Conservation (phyloP, 192 early-diverging fungal species). For the Backusella sp. region DNA sequence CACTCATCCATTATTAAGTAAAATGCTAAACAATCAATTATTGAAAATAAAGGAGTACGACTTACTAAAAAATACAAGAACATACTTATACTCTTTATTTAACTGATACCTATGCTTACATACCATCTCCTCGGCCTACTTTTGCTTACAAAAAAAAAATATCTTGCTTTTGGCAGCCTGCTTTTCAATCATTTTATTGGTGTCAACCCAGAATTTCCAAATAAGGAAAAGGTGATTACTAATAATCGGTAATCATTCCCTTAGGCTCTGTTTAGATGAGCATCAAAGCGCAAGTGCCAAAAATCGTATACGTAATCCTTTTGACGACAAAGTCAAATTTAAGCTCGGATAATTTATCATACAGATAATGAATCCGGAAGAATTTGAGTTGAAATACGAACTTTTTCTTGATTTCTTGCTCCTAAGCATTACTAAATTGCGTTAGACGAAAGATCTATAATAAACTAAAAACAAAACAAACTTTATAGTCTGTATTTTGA, state of each 20-base stretch:
- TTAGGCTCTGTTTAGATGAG: not conserved
- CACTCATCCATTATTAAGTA: not conserved
- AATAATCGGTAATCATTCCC: not conserved
- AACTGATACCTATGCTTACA: not conserved
- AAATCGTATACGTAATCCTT: not conserved
- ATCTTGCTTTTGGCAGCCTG: not conserved
- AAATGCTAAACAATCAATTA: not conserved
- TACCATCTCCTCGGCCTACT: not conserved
- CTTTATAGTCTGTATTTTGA: no score
- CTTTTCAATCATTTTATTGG: slow-evolving; percentile 6
- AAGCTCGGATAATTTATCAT: not conserved
- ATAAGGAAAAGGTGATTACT: not conserved
- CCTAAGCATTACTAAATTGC: no score
- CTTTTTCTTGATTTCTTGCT: no score
- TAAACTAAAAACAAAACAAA: no score
- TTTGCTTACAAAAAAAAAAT: not conserved
- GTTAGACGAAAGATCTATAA: no score
- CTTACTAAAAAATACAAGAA: not conserved
- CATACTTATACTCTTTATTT: not conserved
- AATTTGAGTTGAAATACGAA: not conserved
- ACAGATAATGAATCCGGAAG: not conserved
- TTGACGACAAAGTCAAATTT: not conserved
- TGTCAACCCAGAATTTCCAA: not conserved
- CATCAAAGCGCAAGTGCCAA: not conserved
- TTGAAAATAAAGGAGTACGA: not conserved